phyloP scores from a whole-genome alignment of 2,329 filamentous ascomycete species.

The Talaromyces sp. region DNA sequence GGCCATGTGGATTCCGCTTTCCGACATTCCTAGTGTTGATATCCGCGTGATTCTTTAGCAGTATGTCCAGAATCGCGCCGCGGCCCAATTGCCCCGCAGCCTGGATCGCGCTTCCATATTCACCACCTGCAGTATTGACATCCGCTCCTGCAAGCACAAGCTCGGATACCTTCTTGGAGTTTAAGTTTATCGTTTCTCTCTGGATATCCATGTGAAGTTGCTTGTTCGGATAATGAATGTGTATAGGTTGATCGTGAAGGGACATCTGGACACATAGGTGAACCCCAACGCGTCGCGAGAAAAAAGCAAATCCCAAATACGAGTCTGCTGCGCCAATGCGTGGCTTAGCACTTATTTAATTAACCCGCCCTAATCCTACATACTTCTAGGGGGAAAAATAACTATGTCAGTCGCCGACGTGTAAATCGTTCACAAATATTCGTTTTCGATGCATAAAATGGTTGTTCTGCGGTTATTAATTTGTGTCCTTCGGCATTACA shows the following conservation, averaged over 20 bases:
- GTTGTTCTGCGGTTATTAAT: background rate
- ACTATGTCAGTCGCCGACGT: too few relatives aligned
- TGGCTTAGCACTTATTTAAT: background rate
- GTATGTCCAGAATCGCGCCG: background rate
- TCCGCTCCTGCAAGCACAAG: background rate
- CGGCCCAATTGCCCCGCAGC: background rate
- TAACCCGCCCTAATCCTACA: background rate
- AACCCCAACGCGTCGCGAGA: background rate
- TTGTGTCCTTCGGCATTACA: background rate
- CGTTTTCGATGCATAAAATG: background rate
- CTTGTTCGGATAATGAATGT: background rate
- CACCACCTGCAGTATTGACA: background rate
- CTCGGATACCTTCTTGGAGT: background rate
- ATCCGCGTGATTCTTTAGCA: background rate
- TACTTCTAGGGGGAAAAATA: background rate
- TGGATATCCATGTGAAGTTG: background rate
- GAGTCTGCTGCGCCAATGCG: background rate
- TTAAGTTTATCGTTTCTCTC: background rate
- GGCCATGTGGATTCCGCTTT: background rate
- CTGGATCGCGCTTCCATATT: constrained; percentile 2
- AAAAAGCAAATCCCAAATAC: background rate
- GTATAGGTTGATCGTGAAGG: background rate
- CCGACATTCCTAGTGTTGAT: background rate
- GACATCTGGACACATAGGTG: too few relatives aligned
- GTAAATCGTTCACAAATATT: background rate